Percentiles rank a stretch among this genome's conserved stretches.
Evolutionary conservation across 768 basidiomycete species (phyloP).

Genomic region (Lyophyllum decastes): DNA sequence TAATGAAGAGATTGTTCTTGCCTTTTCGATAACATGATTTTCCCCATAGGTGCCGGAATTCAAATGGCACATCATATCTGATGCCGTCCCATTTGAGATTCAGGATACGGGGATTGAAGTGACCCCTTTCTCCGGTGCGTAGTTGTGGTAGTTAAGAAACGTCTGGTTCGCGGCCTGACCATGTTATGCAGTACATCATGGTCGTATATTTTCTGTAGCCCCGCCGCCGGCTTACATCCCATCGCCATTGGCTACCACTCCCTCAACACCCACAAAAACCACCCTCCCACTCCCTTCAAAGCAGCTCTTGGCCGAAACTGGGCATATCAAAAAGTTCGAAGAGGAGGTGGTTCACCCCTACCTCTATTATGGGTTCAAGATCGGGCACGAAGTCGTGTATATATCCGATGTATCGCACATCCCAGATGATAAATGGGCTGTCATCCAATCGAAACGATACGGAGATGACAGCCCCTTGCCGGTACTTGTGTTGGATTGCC

Average conservation of each 20-base stretch:
- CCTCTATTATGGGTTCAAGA: slow-evolving; percentile 68
- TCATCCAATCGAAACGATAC: slow-evolving; percentile 33
- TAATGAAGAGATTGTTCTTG: slow-evolving; percentile 16
- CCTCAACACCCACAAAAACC: slow-evolving; percentile 35
- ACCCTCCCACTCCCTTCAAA: slow-evolving; percentile 27
- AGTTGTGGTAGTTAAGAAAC: background rate
- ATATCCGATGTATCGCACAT: slow-evolving; percentile 84
- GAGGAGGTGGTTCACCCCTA: slow-evolving; percentile 53
- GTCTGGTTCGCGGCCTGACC: slow-evolving; percentile 8
- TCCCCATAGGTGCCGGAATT: slow-evolving; percentile 78
- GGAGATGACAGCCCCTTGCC: slow-evolving; percentile 34
- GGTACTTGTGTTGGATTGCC: slow-evolving; percentile 76
- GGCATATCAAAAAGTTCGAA: slow-evolving; percentile 9
- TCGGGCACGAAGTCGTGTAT: slow-evolving; percentile 70
- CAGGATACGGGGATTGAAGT: slow-evolving; percentile 61
- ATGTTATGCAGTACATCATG: slow-evolving; percentile 63
- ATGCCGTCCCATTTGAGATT: slow-evolving; percentile 68
- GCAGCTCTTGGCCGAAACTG: slow-evolving; percentile 9
- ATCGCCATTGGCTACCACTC: slow-evolving; percentile 38
- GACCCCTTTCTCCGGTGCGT: slow-evolving; percentile 67
- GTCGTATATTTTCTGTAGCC: slow-evolving; percentile 55
- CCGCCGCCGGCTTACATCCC: slow-evolving; percentile 39
- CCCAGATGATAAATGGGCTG: slow-evolving; percentile 69
- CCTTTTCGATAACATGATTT: background rate
- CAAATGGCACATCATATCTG: slow-evolving; percentile 78